Base-by-base conservation (phyloP, 2,329 filamentous ascomycete genomes). In the Sporothrix schenckii region DNA sequence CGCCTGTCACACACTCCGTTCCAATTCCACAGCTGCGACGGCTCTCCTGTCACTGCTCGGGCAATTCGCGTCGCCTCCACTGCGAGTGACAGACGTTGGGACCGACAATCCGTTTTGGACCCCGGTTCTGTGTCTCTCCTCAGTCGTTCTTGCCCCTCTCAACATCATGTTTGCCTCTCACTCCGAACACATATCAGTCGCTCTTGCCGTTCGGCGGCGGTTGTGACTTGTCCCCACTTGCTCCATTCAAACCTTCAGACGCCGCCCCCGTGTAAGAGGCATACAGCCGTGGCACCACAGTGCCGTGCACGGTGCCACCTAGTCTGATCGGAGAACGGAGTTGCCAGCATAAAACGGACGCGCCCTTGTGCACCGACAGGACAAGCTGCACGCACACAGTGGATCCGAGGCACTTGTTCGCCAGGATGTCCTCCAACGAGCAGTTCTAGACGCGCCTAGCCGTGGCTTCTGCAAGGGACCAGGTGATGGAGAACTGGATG, bases 221-320 rank as follows among this genome's bases (percentile, higher is more conserved):
- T 24, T 21, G 41, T 4, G 13, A 30, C 61, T 30, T 30, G 61
- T 24, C 61, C 27, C 13, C 44, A 61, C 61, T 50, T 65, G 21
- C 44, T 13, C 44, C 61, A 65, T 34, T 50, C 44, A 24, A 19
- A 30, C 10, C 39, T 44, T 24, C 14, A 27, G 21, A 27, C 30
- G 47, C 11, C 27, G 44, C 41, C 41, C 41, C 54, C 66, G 65
- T 58, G 66, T 34, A 68, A 58, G 52, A 68, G 34, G 49, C 7
- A 61, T 13, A 24, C 24, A 24, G 24, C 24, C 2, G 2, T 24
- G 47, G 63, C 27, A 27, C 47, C 44, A 69, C 66, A 69, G 66
- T 69, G 66, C 39, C 21, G n/a, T 68, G 65, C 49, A 67, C 65
- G 50, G 65, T 67, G 65, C 50, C 27, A 19, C 49, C 19, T n/a